These are phyloP conservation scores for Trichoderma hamatum DNA, from an alignment of 2,329 filamentous ascomycete species.

Conservation along the genomic window DNA sequence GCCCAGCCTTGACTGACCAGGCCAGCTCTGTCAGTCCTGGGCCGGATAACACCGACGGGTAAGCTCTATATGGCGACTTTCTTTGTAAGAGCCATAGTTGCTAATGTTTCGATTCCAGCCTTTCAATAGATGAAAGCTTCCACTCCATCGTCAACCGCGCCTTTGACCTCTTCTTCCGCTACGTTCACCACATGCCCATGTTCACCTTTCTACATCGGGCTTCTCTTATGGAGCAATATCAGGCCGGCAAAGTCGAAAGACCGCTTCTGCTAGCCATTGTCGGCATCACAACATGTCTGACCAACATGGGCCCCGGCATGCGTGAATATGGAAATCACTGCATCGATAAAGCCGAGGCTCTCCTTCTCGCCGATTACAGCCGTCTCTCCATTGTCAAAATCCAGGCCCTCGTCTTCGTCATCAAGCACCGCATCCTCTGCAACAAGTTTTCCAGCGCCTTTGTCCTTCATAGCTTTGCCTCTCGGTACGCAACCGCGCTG, in stretches of 20 bases:
- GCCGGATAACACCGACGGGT: conserved; percentile 42
- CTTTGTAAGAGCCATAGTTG: neutral
- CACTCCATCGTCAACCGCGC: conserved; percentile 55
- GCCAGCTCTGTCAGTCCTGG: conserved; percentile 41
- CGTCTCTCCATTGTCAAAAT: conserved; percentile 61
- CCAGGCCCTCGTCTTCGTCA: conserved; percentile 50
- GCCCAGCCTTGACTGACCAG: conserved; percentile 42
- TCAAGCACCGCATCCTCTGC: conserved; percentile 49
- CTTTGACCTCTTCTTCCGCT: conserved; percentile 61
- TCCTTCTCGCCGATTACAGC: conserved; percentile 57
- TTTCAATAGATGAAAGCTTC: conserved; percentile 47
- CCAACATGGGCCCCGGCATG: conserved; percentile 56
- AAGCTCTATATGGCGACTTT: conserved; percentile 30
- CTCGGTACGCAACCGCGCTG: conserved; percentile 48
- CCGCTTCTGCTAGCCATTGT: conserved; percentile 57
- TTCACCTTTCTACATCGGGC: conserved; percentile 62
- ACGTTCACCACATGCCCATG: conserved; percentile 62
- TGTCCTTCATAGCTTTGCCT: conserved; percentile 49
- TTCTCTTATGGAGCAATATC: conserved; percentile 62
- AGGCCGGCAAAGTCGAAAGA: conserved; percentile 58
- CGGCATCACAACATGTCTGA: conserved; percentile 59
- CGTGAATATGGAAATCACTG: conserved; percentile 57
- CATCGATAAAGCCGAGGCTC: conserved; percentile 56
- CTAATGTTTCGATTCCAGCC: conserved; percentile 30
- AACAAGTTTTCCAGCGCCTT: conserved; percentile 51